Base-by-base conservation (phyloP, 352 stramenopile species). In the Phytopythium mirpurense region DNA sequence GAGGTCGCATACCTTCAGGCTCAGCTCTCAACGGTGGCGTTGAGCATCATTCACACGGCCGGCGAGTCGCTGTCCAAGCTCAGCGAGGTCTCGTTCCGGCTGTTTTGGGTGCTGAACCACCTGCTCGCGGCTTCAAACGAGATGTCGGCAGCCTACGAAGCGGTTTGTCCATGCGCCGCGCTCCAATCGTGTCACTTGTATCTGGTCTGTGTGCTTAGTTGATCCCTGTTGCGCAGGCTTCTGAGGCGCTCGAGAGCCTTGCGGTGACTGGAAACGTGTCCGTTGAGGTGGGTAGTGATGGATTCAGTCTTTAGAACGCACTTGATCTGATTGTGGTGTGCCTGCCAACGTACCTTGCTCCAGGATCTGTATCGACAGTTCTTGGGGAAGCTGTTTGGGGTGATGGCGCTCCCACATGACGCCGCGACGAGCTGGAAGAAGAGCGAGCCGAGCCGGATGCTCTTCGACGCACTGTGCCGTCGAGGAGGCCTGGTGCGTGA, bases 41-140 rank as follows among this genome's bases (percentile, higher is more conserved):
- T 58, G 7, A 90, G 70, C 43, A 74, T 91, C 55, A 60, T 91
- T 27, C 74, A 77, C 48, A 86, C 70, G 34, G 69, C 77, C 6
- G 67, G 60, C 9, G 40, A 65, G 15, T 24, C 85, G 43, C 52
- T 90, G 5, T 18, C 61, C 2, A 65, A 63, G 29, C 68, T 72
- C 36, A 70, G 79, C n/a, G 61, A 80, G 19, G 63, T 80, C 38
- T 65, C 59, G 5, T 92, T 94, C 40, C 73, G 78, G 9, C 64
- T 94, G 9, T 92, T 94, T 40, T 92, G 83, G 83, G 69, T 94
- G 14, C 60, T 94, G 35, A 91, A 67, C 35, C 77, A 91, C 52
- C 53, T 94, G 10, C 56, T 94, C 5, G 81, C 83, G 3, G 70
- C 72, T 9, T 69, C 83, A 10, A 51, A 67, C 0, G 72, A 88